Conservation (phyloP, 306 rosid species). For the Ochetophila trinervis region DNA sequence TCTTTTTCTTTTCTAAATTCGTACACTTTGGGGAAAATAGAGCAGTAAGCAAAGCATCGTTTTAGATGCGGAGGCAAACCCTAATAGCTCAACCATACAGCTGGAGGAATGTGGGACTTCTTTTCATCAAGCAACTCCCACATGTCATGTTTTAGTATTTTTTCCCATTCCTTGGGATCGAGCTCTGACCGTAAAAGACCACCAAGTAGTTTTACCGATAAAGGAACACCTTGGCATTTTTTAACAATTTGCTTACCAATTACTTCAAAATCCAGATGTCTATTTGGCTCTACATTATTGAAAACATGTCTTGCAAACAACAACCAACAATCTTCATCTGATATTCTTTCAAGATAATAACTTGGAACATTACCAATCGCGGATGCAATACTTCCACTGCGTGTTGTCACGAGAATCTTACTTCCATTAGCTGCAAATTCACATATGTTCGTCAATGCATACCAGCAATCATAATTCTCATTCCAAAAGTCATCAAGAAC, state of each 20-base stretch:
- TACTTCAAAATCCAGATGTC: not conserved
- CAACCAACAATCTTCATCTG: conserved; percentile 16
- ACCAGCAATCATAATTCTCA: conserved; percentile 3
- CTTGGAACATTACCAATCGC: not conserved
- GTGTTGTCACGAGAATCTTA: conserved; percentile 19
- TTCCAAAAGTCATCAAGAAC: conserved; percentile 28
- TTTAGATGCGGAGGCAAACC: conserved; percentile 16
- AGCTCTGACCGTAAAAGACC: not conserved
- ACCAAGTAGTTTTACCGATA: conserved; percentile 5
- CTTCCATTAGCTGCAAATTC: not conserved
- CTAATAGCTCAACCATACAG: conserved; percentile 20
- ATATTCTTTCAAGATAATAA: not conserved
- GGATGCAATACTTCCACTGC: not conserved
- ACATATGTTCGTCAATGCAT: not conserved
- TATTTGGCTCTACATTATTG: not conserved
- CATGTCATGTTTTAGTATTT: not conserved
- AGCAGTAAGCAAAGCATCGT: conserved; percentile 21
- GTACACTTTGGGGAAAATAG: conserved; percentile 20
- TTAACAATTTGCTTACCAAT: conserved; percentile 19
- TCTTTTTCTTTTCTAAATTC: no score
- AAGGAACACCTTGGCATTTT: conserved; percentile 27
- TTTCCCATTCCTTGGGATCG: not conserved
- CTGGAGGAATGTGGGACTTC: conserved; percentile 1
- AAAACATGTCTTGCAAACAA: conserved; percentile 13
- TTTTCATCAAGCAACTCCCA: not conserved